Evolutionary conservation across 805 yeast species (phyloP).

Genomic region (Spathaspora sp.): DNA sequence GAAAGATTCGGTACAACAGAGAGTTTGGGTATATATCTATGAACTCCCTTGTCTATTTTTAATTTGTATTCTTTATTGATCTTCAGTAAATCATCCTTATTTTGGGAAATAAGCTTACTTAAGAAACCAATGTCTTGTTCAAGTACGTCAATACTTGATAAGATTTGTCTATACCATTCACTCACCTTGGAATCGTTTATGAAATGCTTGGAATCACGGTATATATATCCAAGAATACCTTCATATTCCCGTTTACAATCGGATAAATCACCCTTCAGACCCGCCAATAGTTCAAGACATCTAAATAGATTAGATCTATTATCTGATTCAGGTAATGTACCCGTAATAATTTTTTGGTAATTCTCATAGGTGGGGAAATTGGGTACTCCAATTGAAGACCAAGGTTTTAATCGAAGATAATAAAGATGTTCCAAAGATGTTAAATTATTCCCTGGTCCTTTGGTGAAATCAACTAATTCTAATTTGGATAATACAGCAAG

Average conservation of each 20-base stretch:
- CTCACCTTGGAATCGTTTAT: conserved; percentile 2
- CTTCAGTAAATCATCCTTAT: conserved; percentile 5
- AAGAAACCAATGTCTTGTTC: conserved; percentile 4
- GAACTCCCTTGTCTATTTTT: conserved; percentile 14
- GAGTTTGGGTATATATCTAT: conserved; percentile 23
- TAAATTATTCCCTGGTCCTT: conserved; percentile 22
- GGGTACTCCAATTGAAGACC: conserved; percentile 78
- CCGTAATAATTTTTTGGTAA: conserved; percentile 13
- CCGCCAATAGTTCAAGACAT: conserved; percentile 6
- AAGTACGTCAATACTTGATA: conserved; percentile 14
- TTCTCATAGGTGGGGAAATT: conserved; percentile 50
- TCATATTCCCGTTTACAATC: background rate
- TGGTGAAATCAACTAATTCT: conserved; percentile 17
- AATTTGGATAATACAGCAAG: conserved; percentile 17
- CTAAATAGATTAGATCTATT: conserved; percentile 2
- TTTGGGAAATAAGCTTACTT: conserved; percentile 3
- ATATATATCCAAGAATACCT: conserved; percentile 1
- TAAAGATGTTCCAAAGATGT: conserved; percentile 22
- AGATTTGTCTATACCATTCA: conserved; percentile 18
- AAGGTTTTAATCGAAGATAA: conserved; percentile 68
- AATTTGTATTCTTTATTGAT: conserved; percentile 7
- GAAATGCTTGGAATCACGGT: conserved; percentile 1
- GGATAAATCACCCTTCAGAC: background rate
- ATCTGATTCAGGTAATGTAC: conserved; percentile 3
- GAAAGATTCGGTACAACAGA: background rate